These are phyloP conservation scores for Flaveria robusta DNA, from an alignment of 129 eudicot genomes.

Conservation along the genomic window DNA sequence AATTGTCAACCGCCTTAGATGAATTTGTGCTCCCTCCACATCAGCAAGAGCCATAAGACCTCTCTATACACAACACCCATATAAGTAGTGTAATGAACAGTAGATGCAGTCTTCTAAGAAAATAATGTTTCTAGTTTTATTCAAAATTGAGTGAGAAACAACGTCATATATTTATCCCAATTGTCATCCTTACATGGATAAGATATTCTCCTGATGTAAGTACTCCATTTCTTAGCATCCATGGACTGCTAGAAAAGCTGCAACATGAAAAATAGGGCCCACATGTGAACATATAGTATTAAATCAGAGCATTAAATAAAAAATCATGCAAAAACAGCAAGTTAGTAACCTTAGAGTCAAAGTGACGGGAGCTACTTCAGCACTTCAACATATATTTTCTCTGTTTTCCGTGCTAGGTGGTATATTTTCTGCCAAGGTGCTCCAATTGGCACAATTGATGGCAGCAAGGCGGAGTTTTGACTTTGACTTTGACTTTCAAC, in stretches of 20 bases:
- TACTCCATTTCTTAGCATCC: constrained; percentile 86
- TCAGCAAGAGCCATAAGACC: constrained; percentile 98
- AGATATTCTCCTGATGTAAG: constrained; percentile 93
- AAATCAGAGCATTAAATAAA: neutral
- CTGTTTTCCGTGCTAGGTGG: constrained; percentile 72
- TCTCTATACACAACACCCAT: constrained; percentile 51
- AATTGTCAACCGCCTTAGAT: constrained; percentile 64
- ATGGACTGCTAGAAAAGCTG: constrained; percentile 99
- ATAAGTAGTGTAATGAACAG: constrained; percentile 5
- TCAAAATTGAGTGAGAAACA: constrained; percentile 4
- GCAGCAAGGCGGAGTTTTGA: constrained; percentile 40
- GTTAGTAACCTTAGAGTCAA: constrained; percentile 73
- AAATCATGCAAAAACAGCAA: constrained; percentile 5
- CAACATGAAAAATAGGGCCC: constrained; percentile 24
- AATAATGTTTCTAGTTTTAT: neutral
- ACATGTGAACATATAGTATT: neutral
- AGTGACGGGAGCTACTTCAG: constrained; percentile 80
- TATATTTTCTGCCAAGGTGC: constrained; percentile 97
- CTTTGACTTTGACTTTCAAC: constrained; percentile 35
- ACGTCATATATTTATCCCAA: constrained; percentile 8
- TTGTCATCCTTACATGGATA: constrained; percentile 67
- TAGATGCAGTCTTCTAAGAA: neutral
- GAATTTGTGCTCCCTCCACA: constrained; percentile 89
- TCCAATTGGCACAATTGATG: constrained; percentile 75
- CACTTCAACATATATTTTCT: constrained; percentile 80